Evolutionary conservation across 192 early-diverging fungal species (phyloP), one percentile per base, ranked within the genome.

Genomic region (Martensiomyces pterosporus): DNA sequence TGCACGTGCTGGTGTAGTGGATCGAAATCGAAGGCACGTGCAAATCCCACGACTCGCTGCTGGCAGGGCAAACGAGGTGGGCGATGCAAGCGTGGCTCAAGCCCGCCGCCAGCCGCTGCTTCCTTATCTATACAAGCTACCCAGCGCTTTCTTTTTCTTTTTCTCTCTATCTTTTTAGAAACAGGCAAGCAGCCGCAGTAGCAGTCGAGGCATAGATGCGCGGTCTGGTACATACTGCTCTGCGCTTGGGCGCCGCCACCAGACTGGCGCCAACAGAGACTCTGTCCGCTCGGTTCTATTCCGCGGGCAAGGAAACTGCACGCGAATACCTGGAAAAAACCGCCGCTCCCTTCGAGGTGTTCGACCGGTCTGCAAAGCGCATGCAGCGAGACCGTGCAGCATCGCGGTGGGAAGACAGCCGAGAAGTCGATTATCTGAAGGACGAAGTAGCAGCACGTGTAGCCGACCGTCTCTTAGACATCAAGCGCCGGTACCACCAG

Each of bases 401-500:
- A 0, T 46, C 62, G 3, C 60, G 88, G 56, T 35, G 41, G 35
- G 51, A 55, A 37, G 44, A 77, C 16, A 86, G 83, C 50, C 82
- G 84, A 4, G 66, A 81, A 22, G 85, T 86, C 4, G 94, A 98
- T 66, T 98, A 98, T 62, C 75, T 98, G 27, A 85, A 85, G 42
- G 90, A 98, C 70, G 92, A 94, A 48, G 79, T 93, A 12, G 94
- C 94, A 13, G 80, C 80, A 27, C 72, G 92, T 16, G 67, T 98
- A 10, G 90, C 87, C 4, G 94, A 98, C 58, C 78, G 92, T 24
- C 61, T 97, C 24, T 51, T 94, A 77, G 94, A 98, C 55, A 91
- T 98, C 52, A 94, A 94, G 60, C 84, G 91, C 26, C 76, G 85
- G 37, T 93, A 87, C 70, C 69, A 79, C 47, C 87, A 79, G 9